Conservation (phyloP, 306 rosid species). For the Sesbania bispinosa region DNA sequence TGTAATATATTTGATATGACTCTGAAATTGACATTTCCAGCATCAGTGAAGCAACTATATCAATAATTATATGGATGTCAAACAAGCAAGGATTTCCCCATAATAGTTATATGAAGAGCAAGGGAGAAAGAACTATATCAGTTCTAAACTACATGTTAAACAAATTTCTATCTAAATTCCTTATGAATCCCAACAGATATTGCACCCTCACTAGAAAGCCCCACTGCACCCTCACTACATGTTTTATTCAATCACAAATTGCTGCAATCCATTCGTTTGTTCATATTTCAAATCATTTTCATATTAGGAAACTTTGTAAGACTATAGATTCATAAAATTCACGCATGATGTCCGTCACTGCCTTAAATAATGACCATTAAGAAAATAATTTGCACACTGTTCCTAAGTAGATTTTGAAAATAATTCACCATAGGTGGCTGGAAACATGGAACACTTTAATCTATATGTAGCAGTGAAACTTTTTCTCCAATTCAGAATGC, state of each 20-base stretch:
- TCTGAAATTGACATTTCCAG: conserved; percentile 47
- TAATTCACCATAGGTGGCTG: neutral
- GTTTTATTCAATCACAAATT: neutral
- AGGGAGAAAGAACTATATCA: neutral
- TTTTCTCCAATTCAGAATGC: conserved; percentile 13
- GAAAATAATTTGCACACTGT: neutral
- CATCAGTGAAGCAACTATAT: conserved; percentile 21
- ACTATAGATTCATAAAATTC: neutral
- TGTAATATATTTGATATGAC: conserved; percentile 48
- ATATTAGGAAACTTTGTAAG: neutral
- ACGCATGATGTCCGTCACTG: neutral
- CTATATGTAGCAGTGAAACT: neutral
- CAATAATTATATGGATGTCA: conserved; percentile 8
- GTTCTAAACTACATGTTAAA: neutral
- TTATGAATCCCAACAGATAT: neutral
- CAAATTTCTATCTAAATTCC: neutral
- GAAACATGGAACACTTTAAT: neutral
- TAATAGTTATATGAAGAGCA: neutral
- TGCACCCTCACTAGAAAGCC: neutral
- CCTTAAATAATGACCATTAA: neutral
- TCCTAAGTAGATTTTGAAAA: neutral
- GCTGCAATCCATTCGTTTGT: neutral
- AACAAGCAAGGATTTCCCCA: neutral
- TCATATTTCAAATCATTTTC: neutral
- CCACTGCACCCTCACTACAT: neutral